Evolutionary conservation across 257 asterid genomes (phyloP), one percentile per base, ranked within the genome.

Genomic region (Eustoma russellianum): DNA sequence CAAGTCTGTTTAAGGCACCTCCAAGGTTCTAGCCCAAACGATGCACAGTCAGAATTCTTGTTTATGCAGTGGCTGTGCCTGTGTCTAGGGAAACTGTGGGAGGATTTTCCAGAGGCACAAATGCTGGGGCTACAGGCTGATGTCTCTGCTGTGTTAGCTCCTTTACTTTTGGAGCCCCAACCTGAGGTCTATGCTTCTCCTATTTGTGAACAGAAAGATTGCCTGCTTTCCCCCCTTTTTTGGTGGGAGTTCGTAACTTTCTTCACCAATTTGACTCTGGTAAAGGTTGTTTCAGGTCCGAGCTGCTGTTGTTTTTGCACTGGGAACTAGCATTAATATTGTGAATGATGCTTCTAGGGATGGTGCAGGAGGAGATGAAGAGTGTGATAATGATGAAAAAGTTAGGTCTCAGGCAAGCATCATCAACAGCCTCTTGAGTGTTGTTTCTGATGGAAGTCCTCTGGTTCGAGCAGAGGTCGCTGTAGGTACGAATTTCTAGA

Each of bases 11-110:
- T 92, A 68, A 85, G 77, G 80, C 85, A 81, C 75, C 93, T 92
- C 62, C 99, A 85, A 60, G 77, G 83, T 59, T 81, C 95, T 9
- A 61, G 77, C 53, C 79, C 83, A 18, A 81, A 67, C 57, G 99
- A 92, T 70, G 82, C 94, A 55, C 97, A 83, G 68, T 64, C 88
- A 41, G 97, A 85, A 52, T 96, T 95, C 46, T 77, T 88, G 41
- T 88, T 88, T 75, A 94, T 92, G 78, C 99, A 88, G 63, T 92
- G 99, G 99, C 81, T 92, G 64, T 88, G 97, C 76, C 74, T 92
- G 68, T 92, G 99, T 73, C 78, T 92, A 53, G 99, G 97, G 54
- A 92, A 92, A 59, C 66, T 88, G 58, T 92, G 97, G 97, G 99
- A 92, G 77, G 99, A 92, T 68, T 88, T 76, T 50, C 46, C 64